phyloP scores from a whole-genome alignment of 1,284 basidiomycete species.

The Moesziomyces sp. region DNA sequence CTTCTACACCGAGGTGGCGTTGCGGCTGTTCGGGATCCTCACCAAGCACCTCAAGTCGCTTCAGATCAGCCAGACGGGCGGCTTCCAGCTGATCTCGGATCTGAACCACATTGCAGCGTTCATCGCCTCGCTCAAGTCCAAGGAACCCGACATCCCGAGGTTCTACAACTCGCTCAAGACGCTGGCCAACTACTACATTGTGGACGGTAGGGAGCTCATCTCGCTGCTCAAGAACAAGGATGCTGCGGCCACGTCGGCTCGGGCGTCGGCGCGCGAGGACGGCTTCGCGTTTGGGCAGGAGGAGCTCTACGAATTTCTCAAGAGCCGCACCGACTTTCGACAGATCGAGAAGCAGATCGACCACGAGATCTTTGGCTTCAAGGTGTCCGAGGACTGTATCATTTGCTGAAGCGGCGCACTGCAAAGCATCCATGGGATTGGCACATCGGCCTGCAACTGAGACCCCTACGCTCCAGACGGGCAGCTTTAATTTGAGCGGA shows the following conservation, averaged over 20 bases:
- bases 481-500: too few species aligned
- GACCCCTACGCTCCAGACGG: too few species aligned
- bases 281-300: conserved; percentile 73
- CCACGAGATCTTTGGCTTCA: conserved; percentile 67
- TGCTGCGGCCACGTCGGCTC: conserved; percentile 3
- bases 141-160: conserved; percentile 76
- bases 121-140: conserved; percentile 71
- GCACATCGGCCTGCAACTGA: too few species aligned
- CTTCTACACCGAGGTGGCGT: conserved; percentile 95
- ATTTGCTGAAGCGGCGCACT: conserved; percentile 21
- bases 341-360: conserved; percentile 63
- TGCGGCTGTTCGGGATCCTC: conserved; percentile 86
- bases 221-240: conserved; percentile 24
- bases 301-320: conserved; percentile 70
- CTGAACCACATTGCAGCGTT: conserved; percentile 92
- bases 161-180: conserved; percentile 95
- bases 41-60: conserved; percentile 97
- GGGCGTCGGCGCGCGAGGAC: conserved; percentile 11
- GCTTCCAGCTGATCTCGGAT: conserved; percentile 95
- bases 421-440: too few species aligned
- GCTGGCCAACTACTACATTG: conserved; percentile 90
- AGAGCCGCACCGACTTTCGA: conserved; percentile 56
- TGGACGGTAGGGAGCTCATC: conserved; percentile 78
- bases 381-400: conserved; percentile 59
- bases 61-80: conserved; percentile 91